Conservation (phyloP, 768 basidiomycete genomes). For the Piloderma croceum region DNA sequence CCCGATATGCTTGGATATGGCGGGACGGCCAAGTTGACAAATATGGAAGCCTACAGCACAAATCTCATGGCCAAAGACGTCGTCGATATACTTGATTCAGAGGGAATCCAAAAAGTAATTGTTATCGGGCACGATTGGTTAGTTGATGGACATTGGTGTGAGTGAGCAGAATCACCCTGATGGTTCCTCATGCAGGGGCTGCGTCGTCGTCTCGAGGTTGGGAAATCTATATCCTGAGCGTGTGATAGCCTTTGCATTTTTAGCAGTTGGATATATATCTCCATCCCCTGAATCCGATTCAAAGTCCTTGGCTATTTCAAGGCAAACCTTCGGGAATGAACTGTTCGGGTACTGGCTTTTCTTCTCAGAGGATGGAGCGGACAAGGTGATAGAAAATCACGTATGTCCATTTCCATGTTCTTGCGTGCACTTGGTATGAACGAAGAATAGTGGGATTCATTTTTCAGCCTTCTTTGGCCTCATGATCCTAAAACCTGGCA, state of each 20-base stretch:
- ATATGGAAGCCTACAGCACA: constrained; percentile 20
- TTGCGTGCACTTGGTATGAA: not conserved
- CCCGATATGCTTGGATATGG: constrained; percentile 47
- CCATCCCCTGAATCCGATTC: constrained; percentile 23
- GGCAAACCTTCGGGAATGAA: constrained; percentile 29
- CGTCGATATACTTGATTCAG: constrained; percentile 28
- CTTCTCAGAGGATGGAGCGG: constrained; percentile 26
- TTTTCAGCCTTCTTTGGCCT: constrained; percentile 31
- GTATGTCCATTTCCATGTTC: constrained; percentile 18
- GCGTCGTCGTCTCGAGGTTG: constrained; percentile 27
- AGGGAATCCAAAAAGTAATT: constrained; percentile 22
- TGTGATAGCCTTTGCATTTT: constrained; percentile 36
- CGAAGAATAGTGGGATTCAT: constrained; percentile 31
- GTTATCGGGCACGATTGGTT: constrained; percentile 33
- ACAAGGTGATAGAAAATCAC: constrained; percentile 27
- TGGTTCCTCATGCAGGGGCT: constrained; percentile 29
- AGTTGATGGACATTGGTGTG: constrained; percentile 1
- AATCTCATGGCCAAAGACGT: constrained; percentile 25
- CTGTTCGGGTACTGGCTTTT: constrained; percentile 40
- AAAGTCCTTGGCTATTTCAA: constrained; percentile 19
- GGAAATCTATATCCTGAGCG: constrained; percentile 34
- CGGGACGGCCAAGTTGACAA: constrained; percentile 36
- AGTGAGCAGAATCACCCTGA: not conserved
- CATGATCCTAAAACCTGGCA: constrained; percentile 30
- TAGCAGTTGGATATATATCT: constrained; percentile 29